These are phyloP conservation scores for Leccinellum rugosiceps DNA, from an alignment of 768 basidiomycete genomes.

Conservation along the genomic window DNA sequence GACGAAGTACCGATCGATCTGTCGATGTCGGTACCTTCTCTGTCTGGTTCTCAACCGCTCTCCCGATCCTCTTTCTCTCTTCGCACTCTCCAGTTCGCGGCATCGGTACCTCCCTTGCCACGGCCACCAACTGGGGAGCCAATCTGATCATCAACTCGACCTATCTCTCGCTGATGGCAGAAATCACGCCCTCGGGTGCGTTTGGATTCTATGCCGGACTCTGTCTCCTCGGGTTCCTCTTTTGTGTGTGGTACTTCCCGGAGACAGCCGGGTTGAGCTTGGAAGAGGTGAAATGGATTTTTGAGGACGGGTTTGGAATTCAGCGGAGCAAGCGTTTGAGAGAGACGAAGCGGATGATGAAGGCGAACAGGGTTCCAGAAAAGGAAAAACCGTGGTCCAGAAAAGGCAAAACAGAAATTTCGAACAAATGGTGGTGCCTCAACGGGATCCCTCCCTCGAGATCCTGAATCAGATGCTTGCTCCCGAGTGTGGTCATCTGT, in stretches of 20 bases:
- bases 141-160: conserved; percentile 79
- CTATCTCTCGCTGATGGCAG: conserved; percentile 74
- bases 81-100: conserved; percentile 52
- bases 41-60: not conserved
- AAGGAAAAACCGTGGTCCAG: not conserved
- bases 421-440: too few species aligned
- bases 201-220: conserved; percentile 77
- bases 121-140: conserved; percentile 74
- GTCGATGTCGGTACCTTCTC: not conserved
- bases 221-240: conserved; percentile 66
- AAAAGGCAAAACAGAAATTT: too few species aligned
- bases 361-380: not conserved
- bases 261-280: conserved; percentile 75
- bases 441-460: too few species aligned
- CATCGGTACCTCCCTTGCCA: conserved; percentile 70
- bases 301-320: conserved; percentile 63
- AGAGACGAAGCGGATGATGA: conserved; percentile 24
- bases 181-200: conserved; percentile 70
- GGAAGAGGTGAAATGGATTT: conserved; percentile 64
- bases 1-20: not conserved
- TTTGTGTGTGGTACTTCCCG: conserved; percentile 69
- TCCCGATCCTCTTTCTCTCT: not conserved
- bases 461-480: too few species aligned
- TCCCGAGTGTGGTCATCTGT: too few species aligned
- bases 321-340: conserved; percentile 47